A percentile compares a stretch with the other conserved stretches of the same genome.
Conservation (phyloP, 352 stramenopile species). For the Thalassiosira mediterranea region DNA sequence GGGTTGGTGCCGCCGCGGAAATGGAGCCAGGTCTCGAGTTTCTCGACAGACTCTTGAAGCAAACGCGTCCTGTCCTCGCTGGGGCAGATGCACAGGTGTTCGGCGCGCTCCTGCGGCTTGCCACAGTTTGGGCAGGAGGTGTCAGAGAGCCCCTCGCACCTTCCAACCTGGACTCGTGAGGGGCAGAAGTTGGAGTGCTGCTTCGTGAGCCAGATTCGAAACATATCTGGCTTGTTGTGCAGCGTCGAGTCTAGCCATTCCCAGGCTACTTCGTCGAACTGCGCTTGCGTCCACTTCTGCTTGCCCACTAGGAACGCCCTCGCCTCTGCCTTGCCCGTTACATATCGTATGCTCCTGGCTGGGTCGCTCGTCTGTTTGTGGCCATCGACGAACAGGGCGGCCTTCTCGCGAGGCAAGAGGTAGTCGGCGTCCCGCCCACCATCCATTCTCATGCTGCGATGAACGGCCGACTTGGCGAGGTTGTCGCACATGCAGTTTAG, state of each 20-base stretch:
- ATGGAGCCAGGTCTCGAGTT: slow-evolving; percentile 1
- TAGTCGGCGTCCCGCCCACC: not conserved
- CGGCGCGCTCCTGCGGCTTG: not conserved
- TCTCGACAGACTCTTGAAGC: not conserved
- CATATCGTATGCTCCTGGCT: not conserved
- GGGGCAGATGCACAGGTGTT: slow-evolving; percentile 9
- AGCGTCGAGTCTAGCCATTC: not conserved
- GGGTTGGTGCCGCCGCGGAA: not conserved
- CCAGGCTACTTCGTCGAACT: slow-evolving; percentile 22
- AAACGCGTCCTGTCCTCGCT: not conserved
- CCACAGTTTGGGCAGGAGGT: slow-evolving; percentile 23
- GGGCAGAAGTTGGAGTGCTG: slow-evolving; percentile 2
- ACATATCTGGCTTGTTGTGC: slow-evolving; percentile 15
- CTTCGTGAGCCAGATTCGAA: slow-evolving; percentile 27
- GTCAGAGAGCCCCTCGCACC: not conserved
- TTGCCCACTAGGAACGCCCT: not conserved
- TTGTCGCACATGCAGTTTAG: slow-evolving; percentile 4
- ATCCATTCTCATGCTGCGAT: not conserved
- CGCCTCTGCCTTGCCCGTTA: slow-evolving; percentile 4
- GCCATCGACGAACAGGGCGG: slow-evolving; percentile 7
- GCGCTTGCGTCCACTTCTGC: not conserved
- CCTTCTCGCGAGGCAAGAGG: slow-evolving; percentile 15
- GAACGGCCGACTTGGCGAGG: slow-evolving; percentile 1
- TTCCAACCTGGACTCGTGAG: not conserved
- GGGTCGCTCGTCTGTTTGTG: slow-evolving; percentile 20